Evolutionary conservation across 2,329 filamentous ascomycete genomes (phyloP).

Genomic region (Cercospora zeae-maydis): DNA sequence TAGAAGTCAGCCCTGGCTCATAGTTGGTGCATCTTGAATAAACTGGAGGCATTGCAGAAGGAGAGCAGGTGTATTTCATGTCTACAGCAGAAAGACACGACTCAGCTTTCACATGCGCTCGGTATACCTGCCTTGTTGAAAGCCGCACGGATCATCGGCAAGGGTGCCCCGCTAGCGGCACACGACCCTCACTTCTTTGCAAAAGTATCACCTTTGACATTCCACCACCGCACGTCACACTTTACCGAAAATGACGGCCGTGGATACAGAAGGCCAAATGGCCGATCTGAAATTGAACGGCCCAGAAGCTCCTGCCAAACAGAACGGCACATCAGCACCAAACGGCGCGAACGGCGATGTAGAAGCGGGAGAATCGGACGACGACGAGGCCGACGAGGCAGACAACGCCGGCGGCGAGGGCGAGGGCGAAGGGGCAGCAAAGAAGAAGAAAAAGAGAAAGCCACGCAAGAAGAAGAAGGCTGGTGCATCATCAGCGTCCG

Average conservation of each 20-base stretch:
- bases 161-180: neutral
- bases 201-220: neutral
- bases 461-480: constrained; percentile 44
- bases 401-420: constrained; percentile 29
- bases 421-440: constrained; percentile 31
- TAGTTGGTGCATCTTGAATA: too few relatives aligned
- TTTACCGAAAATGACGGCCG: constrained; percentile 29
- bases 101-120: neutral
- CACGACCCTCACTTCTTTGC: constrained; percentile 5
- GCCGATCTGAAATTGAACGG: constrained; percentile 28
- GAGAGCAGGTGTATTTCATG: neutral
- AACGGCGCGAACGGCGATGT: constrained; percentile 32
- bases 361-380: constrained; percentile 37
- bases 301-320: constrained; percentile 21
- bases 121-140: neutral
- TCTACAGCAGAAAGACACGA: neutral
- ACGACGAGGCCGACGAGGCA: constrained; percentile 36
- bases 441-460: constrained; percentile 49
- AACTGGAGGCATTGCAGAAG: neutral
- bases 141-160: neutral
- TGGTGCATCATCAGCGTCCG: constrained; percentile 27
- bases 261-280: constrained; percentile 28
- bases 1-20: too few relatives aligned
- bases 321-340: constrained; percentile 24
- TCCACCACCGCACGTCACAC: neutral